Evolutionary conservation across 352 stramenopile species (phyloP).

Genomic region (Globisporangium acanthophoron): DNA sequence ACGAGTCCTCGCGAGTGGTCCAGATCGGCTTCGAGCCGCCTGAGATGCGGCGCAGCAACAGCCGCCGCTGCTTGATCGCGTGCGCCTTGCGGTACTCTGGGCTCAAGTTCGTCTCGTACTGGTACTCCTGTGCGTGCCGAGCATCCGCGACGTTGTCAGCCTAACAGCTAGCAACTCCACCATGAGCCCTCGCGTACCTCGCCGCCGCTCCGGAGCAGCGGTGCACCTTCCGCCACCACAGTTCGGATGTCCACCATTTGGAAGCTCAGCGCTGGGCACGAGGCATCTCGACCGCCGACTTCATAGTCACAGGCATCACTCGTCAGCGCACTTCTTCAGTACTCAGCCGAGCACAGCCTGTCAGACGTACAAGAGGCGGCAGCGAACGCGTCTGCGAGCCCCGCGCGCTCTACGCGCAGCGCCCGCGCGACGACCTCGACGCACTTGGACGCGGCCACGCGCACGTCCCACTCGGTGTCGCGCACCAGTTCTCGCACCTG

Average conservation of each 20-base stretch:
- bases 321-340: neutral
- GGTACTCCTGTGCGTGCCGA: slow-evolving; percentile 46
- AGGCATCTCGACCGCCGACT: slow-evolving; percentile 48
- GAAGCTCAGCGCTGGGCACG: slow-evolving; percentile 35
- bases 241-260: slow-evolving; percentile 46
- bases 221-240: slow-evolving; percentile 57
- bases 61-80: slow-evolving; percentile 52
- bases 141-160: neutral
- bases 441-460: slow-evolving; percentile 62
- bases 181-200: slow-evolving; percentile 28
- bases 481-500: slow-evolving; percentile 38
- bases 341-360: neutral
- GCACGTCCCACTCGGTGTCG: slow-evolving; percentile 60
- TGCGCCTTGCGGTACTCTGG: slow-evolving; percentile 45
- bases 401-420: slow-evolving; percentile 17
- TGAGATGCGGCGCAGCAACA: slow-evolving; percentile 66
- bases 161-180: neutral
- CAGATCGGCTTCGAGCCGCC: slow-evolving; percentile 44
- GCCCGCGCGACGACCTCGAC: slow-evolving; percentile 47
- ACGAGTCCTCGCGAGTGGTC: slow-evolving; percentile 50
- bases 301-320: neutral
- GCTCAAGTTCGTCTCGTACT: slow-evolving; percentile 56
- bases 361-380: slow-evolving; percentile 31
- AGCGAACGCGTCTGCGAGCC: slow-evolving; percentile 37
- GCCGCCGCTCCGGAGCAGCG: slow-evolving; percentile 66